These are phyloP conservation scores for Blepharisma japonicum DNA, from an alignment of 73 alveolate genomes.

Conservation along the genomic window DNA sequence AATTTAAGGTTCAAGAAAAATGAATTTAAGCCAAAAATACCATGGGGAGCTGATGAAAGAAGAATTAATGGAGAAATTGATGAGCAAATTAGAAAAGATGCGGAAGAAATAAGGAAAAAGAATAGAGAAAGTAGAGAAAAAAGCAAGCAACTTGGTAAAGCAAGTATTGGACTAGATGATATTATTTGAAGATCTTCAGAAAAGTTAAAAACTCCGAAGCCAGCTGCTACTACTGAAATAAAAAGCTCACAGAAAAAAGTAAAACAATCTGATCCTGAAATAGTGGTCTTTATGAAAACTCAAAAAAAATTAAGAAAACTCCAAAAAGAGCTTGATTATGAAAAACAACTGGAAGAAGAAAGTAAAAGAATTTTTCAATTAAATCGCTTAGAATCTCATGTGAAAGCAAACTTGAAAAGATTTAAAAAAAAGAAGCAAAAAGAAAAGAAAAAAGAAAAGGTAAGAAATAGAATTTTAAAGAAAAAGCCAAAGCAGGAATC, in stretches of 20 bases:
- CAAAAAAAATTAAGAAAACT: background rate
- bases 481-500: background rate
- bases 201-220: no score
- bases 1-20: conserved; percentile 1
- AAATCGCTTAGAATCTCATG: background rate
- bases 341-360: background rate
- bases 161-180: conserved; percentile 21
- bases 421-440: background rate
- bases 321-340: background rate
- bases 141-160: background rate
- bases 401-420: background rate
- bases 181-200: background rate
- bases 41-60: conserved; percentile 28
- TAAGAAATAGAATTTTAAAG: background rate
- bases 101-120: conserved; percentile 21
- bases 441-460: background rate
- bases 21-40: background rate
- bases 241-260: background rate
- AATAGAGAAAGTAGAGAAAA: background rate
- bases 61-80: background rate
- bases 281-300: background rate
- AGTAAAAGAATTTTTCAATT: background rate
- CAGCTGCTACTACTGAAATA: no score
- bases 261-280: background rate
- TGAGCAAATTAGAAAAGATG: background rate